Evolutionary conservation across 2,329 filamentous ascomycete genomes (phyloP), one percentile per base, ranked within the genome.

Genomic region (Onygenales sp.): DNA sequence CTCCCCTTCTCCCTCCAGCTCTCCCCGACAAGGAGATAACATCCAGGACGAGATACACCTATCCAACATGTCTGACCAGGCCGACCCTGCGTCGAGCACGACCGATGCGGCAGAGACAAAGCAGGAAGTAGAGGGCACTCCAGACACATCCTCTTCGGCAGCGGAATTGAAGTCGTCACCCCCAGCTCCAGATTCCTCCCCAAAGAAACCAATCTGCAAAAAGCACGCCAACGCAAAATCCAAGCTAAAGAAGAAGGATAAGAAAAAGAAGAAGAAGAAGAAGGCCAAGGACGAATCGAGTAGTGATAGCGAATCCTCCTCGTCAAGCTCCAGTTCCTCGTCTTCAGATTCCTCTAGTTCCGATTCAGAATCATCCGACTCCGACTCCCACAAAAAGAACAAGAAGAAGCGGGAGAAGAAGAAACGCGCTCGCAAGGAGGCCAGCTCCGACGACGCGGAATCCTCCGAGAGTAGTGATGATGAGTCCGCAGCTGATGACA

Each of bases 201-300:
- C 62, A 32, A 66, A 64, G 54, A 61, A 64, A 36, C n/a, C 59
- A 3, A 52, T 55, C 13, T 69, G 65, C 59, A 69, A 69, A 51
- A 69, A 68, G 42, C 66, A 69, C 6, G 17, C 56, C 4, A 62
- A 66, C 43, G 51, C 54, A 49, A 59, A 44, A 27, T 27, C 43
- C 7, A 62, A 47, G 33, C 36, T 35, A 50, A 57, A 57, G 39
- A 58, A 53, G 41, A 62, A 60, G 21, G 64, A 63, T 42, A 61
- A 61, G 39, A 56, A 56, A 36, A 55, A 54, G 56, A 58, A 55
- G 11, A 56, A 55, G 50, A 39, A 50, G 41, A 54, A 55, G 35
- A 57, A 50, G 46, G 52, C 48, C 47, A 57, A 54, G 45, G 51
- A 44, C 48, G 51, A n/a, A 21, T 52, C 14, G 21, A 55, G 41